Evolutionary conservation across 148 eudicot genomes (phyloP).

Genomic region (Tetragonia tetragonoides): DNA sequence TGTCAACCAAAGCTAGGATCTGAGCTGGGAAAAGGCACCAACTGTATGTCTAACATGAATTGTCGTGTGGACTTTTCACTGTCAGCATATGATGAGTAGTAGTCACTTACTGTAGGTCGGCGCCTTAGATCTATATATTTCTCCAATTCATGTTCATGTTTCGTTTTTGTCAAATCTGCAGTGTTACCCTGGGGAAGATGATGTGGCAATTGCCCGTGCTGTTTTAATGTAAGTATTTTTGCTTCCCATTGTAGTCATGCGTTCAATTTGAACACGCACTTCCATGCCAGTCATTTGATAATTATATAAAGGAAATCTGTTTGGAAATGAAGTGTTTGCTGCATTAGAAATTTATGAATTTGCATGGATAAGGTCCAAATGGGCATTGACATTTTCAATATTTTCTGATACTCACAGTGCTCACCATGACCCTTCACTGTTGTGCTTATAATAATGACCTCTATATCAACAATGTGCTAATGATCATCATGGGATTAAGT

Average conservation of each 20-base stretch:
- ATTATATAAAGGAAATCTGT: neutral
- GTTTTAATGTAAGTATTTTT: conserved; percentile 60
- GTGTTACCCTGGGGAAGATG: conserved; percentile 99
- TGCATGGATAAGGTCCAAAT: neutral
- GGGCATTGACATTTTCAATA: neutral
- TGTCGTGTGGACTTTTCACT: neutral
- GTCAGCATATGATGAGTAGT: too few relatives aligned
- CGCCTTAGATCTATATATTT: neutral
- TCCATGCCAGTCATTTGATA: neutral
- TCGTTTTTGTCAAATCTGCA: conserved; percentile 35
- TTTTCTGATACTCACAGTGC: neutral
- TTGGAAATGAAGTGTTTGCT: neutral
- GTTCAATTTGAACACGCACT: neutral
- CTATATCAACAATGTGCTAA: neutral
- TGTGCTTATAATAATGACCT: too few relatives aligned
- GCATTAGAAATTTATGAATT: neutral
- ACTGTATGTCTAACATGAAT: neutral
- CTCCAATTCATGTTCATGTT: neutral
- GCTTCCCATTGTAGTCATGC: conserved; percentile 3
- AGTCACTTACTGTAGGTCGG: neutral
- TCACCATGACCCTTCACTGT: too few relatives aligned
- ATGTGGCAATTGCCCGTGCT: conserved; percentile 85
- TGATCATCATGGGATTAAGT: neutral
- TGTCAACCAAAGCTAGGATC: neutral
- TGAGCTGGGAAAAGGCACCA: neutral